phyloP scores from a whole-genome alignment of 1,284 basidiomycete species.

The Tilletia caries region DNA sequence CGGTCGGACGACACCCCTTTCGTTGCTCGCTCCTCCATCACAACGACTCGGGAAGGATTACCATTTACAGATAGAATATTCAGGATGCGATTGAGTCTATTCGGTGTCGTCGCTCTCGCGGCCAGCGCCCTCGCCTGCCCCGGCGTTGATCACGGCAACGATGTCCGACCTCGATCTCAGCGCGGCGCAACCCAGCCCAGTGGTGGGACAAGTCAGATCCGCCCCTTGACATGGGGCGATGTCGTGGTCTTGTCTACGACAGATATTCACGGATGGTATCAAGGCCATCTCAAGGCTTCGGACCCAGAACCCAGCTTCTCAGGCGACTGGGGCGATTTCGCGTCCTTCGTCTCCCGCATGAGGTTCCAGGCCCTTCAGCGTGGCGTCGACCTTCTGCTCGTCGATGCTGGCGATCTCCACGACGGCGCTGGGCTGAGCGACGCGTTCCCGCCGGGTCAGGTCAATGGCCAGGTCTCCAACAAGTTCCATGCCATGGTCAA shows the following conservation, averaged over 20 bases:
- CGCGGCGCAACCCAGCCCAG: slow-evolving; percentile 23
- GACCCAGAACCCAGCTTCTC: slow-evolving; percentile 49
- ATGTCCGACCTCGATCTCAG: slow-evolving; percentile 12
- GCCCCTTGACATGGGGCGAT: slow-evolving; percentile 69
- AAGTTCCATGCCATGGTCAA: slow-evolving; percentile 65
- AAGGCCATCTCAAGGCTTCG: slow-evolving; percentile 47
- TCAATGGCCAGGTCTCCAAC: slow-evolving; percentile 46
- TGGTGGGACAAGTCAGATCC: slow-evolving; percentile 24
- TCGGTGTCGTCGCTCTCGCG: slow-evolving; percentile 6
- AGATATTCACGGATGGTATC: slow-evolving; percentile 64
- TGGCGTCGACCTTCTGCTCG: slow-evolving; percentile 49
- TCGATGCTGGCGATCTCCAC: slow-evolving; percentile 50
- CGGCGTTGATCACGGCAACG: slow-evolving; percentile 20
- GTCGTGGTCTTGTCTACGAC: slow-evolving; percentile 77
- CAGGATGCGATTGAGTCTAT: background rate
- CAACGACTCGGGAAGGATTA: background rate
- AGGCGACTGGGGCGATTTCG: slow-evolving; percentile 48
- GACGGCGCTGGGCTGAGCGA: slow-evolving; percentile 51
- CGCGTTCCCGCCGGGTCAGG: slow-evolving; percentile 36
- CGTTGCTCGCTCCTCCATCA: background rate
- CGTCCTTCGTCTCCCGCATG: slow-evolving; percentile 50
- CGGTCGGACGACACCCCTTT: slow-evolving; percentile 7
- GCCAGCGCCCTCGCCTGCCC: slow-evolving; percentile 17
- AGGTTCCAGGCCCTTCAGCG: slow-evolving; percentile 31
- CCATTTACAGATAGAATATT: background rate